phyloP scores from a whole-genome alignment of 2,329 filamentous ascomycete species.

The Juglanconis sp. region DNA sequence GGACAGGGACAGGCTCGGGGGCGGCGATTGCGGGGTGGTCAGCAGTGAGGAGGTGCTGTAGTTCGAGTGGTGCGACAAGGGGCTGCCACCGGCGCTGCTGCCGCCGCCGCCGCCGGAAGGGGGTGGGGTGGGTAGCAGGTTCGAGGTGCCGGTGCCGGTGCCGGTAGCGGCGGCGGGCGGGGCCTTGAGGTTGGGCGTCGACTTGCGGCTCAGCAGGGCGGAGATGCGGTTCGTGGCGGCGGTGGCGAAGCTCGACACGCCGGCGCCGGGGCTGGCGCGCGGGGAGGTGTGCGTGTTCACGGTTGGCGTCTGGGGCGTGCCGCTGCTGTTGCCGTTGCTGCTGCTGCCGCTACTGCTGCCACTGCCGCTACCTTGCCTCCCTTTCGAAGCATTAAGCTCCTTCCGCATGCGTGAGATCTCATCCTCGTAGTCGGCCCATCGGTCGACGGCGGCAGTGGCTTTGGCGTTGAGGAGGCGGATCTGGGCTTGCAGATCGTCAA shows the following conservation, averaged over 20 bases:
- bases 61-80: constrained; percentile 12
- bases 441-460: constrained; percentile 60
- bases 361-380: too few relatives aligned
- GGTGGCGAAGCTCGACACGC: constrained; percentile 26
- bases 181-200: constrained; percentile 25
- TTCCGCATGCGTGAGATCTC: constrained; percentile 60
- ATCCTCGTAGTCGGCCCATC: constrained; percentile 77
- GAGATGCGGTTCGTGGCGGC: constrained; percentile 30
- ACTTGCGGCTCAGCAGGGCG: constrained; percentile 29
- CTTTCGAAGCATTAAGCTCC: constrained; percentile 26
- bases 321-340: neutral
- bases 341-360: too few relatives aligned
- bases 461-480: constrained; percentile 69
- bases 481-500: constrained; percentile 68
- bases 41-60: constrained; percentile 19
- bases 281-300: constrained; percentile 8
- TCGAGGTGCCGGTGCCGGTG: neutral
- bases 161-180: constrained; percentile 25
- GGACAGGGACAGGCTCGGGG: neutral
- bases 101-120: constrained; percentile 36
- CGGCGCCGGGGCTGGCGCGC: constrained; percentile 19
- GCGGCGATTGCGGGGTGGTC: constrained; percentile 6
- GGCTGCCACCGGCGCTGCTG: too few relatives aligned
- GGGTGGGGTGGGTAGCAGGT: constrained; percentile 31
- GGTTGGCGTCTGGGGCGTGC: constrained; percentile 25